Conservation (phyloP, 2,329 filamentous ascomycete species). For the Diatrype stigma region DNA sequence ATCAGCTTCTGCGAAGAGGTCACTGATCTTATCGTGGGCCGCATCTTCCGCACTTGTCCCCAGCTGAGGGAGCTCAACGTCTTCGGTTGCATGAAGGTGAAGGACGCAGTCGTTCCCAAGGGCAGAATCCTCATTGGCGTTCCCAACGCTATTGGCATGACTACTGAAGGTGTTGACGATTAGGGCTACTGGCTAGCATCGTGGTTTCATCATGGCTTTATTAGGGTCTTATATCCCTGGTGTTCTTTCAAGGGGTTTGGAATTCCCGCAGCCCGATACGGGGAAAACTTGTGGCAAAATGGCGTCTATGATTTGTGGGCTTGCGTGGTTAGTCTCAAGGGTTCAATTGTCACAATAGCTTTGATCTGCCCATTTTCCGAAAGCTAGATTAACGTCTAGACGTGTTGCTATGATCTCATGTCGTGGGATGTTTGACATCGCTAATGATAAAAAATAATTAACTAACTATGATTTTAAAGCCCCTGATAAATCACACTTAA, state of each 20-base stretch:
- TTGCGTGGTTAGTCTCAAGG: too few species aligned
- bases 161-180: conserved; percentile 34
- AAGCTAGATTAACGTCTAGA: too few species aligned
- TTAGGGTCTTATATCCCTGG: background rate
- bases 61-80: conserved; percentile 56
- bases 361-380: too few species aligned
- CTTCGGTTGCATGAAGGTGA: conserved; percentile 60
- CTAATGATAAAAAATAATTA: too few species aligned
- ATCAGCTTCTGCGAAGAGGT: conserved; percentile 71
- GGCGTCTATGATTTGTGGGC: too few species aligned
- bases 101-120: conserved; percentile 34
- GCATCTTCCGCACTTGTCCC: conserved; percentile 62
- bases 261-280: too few species aligned
- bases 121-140: conserved; percentile 39
- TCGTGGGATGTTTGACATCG: too few species aligned
- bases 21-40: conserved; percentile 59
- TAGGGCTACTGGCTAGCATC: background rate
- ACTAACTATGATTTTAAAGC: too few species aligned
- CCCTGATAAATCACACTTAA: too few species aligned
- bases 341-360: too few species aligned
- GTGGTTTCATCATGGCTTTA: background rate
- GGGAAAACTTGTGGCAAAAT: too few species aligned
- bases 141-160: conserved; percentile 38
- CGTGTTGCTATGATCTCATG: too few species aligned
- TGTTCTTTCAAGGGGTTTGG: background rate